These are phyloP conservation scores for Xylaria castorea DNA, from an alignment of 495 filamentous ascomycete genomes.

Conservation along the genomic window DNA sequence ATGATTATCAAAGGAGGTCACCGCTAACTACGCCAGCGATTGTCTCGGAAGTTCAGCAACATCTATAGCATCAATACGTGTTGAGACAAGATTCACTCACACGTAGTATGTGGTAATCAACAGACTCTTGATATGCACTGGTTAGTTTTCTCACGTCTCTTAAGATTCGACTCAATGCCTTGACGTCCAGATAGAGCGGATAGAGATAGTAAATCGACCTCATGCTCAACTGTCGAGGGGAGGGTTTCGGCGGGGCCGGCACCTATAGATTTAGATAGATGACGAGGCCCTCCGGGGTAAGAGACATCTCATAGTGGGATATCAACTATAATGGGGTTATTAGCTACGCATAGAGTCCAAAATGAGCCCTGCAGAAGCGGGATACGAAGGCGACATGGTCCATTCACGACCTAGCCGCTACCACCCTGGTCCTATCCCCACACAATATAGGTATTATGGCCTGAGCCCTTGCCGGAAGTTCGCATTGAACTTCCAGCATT, in stretches of 20 bases:
- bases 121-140: background rate
- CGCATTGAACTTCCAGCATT: constrained; percentile 20
- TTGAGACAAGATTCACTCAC: background rate
- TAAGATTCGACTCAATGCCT: background rate
- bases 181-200: background rate
- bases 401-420: constrained; percentile 2
- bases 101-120: background rate
- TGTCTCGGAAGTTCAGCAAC: background rate
- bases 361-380: constrained; percentile 12
- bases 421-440: constrained; percentile 3
- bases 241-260: background rate
- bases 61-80: background rate
- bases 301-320: constrained; percentile 14
- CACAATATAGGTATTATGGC: constrained; percentile 7
- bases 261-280: constrained; percentile 6
- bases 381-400: constrained; percentile 10
- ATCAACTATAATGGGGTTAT: background rate
- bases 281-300: constrained; percentile 22
- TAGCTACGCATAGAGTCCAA: constrained; percentile 2
- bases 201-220: background rate
- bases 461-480: constrained; percentile 4
- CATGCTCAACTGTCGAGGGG: background rate
- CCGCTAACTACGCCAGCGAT: constrained; percentile 8
- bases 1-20: background rate
- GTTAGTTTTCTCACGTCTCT: background rate